Evolutionary conservation across 331 rosid genomes (phyloP), one percentile per base, ranked within the genome.

Genomic region (Malus hybrid): DNA sequence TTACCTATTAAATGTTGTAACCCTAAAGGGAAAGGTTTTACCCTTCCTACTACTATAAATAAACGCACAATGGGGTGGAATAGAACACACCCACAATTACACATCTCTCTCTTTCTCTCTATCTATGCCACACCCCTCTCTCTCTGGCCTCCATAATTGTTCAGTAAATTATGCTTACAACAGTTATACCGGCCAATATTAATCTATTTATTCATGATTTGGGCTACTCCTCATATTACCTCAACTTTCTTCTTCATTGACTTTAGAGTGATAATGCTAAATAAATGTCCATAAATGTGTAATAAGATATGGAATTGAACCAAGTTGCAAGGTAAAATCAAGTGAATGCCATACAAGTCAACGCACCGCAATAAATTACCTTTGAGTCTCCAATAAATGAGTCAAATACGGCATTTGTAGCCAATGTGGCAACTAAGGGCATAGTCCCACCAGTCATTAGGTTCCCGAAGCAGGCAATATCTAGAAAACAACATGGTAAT

Each of bases 371-470:
- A 73, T 14, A 42, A 62, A 59, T 36, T 83, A 90, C 96, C 99
- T 94, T 94, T 65, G 99, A 91, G 70, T 94, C 91, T 77, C 93
- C 97, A 61, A 94, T 75, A 86, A 94, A 94, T 77, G 99, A 86
- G 76, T 90, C 91, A 84, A 88, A 94, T 75, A 94, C 85, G 27
- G 86, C 88, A 76, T 76, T 63, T 28, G 96, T 86, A 78, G 99
- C 99, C 83, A 94, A 83, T 42, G 99, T 94, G 78, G 78, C 92
- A 68, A 96, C 84, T 85, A 94, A 72, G 54, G 99, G 99, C 78
- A 94, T 70, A 60, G 84, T 80, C 32, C 99, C 99, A 77, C 99
- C 99, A 24, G 97, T 92, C 97, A 94, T 81, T 85, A 94, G 87
- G 90, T 94, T 94, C 36, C 75, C 96, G 69, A 78, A 94, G 87